Base-by-base conservation (phyloP, 225 moss, liverwort and hornwort genomes). In the Bryoerythrophyllum caledonicum region DNA sequence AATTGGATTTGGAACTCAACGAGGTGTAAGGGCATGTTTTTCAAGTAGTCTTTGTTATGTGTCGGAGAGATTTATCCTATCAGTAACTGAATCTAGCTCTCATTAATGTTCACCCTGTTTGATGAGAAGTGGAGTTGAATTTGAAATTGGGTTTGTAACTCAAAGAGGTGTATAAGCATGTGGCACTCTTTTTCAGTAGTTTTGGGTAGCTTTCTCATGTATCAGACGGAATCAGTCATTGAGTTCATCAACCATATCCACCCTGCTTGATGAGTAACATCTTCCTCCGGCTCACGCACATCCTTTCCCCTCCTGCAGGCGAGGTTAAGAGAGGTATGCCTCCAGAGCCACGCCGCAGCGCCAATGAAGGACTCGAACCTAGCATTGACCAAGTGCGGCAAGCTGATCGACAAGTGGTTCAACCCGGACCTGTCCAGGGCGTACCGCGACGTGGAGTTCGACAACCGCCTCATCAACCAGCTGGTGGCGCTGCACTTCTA, bases 401-500 rank as follows among this genome's bases (percentile, higher is more conserved):
- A 96, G 73, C 71, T 92, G 76, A 88, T 96, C 21, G 96, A 94
- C 76, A 96, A 94, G 80, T 78, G 82, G 59, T 96, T 96, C 75
- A 82, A 80, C 72, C 77, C 88, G 38, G 91, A 96, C 68, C 86
- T 96, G 27, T 82, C 90, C 17, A 92, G 86, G 70, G 87, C 90
- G 0, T 96, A 92, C 74, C 79, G 96, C 30, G 91, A 96, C 57
- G 90, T 92, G 15, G 89, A 94, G 23, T 96, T 92, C 10, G 90
- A 96, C 70, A 78, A 79, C 23, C 87, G 81, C 44, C 87, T 91
- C 53, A 77, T 96, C 17, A 96, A 96, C 57, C 89, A 94, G 78
- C 90, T 96, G 37, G 89, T 94, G 72, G 94, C 94, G 28, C 87
- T 94, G 68, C 96, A 96, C 67, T 96, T 94, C 68, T 96, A 96